Percentiles rank a stretch among this genome's conserved stretches.
Evolutionary conservation across 495 filamentous ascomycete genomes (phyloP).

Genomic region (Neurospora sp.): DNA sequence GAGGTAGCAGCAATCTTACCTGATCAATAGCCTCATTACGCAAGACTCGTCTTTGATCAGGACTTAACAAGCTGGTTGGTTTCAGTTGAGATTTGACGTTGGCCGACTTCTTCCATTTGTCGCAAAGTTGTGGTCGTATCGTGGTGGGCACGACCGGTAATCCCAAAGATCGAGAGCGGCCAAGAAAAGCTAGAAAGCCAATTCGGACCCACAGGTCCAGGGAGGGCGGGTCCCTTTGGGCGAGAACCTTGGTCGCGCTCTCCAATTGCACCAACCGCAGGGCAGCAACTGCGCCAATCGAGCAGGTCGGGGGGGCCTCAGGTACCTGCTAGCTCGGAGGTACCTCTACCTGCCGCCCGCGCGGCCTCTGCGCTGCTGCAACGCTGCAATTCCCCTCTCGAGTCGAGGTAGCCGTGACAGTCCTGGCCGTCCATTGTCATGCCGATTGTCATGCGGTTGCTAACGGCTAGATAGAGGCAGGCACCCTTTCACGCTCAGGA

Average conservation of each 20-base stretch:
- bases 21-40: neutral
- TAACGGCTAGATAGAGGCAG: neutral
- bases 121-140: neutral
- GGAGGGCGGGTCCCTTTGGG: neutral
- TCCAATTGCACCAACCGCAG: neutral
- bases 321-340: neutral
- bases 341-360: neutral
- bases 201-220: neutral
- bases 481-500: neutral
- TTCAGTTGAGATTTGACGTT: neutral
- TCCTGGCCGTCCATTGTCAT: neutral
- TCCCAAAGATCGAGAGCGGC: neutral
- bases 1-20: neutral
- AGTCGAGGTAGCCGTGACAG: neutral
- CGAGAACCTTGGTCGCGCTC: neutral
- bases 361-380: neutral
- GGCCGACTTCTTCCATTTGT: neutral
- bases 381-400: neutral
- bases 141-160: neutral
- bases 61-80: neutral
- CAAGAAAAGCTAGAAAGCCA: neutral
- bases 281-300: neutral
- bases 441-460: neutral
- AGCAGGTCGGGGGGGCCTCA: neutral
- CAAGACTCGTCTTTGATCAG: neutral